Base-by-base conservation (phyloP, 371 early-diverging fungal genomes). In the Mortierella sp. region DNA sequence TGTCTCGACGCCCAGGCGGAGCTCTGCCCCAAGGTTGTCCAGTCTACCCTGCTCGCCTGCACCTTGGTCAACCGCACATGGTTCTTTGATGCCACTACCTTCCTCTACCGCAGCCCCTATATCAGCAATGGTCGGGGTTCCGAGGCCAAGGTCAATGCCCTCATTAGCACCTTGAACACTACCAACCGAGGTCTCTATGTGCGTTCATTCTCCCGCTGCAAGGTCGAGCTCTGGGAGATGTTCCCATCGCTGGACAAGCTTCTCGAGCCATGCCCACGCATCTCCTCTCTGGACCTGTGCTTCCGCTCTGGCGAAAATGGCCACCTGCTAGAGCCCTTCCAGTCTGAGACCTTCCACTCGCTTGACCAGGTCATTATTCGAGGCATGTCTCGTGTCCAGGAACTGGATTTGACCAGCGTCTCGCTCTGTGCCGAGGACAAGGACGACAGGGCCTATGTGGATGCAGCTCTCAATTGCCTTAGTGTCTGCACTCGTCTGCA, bases 151-250 rank as follows among this genome's bases (percentile, higher is more conserved):
- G 56, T 60, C 16, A 60, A 60, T 37, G 64, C 68, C 27, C 54
- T 76, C 28, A 58, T 76, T 37, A 69, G 62, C 44, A 76, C 77
- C 37, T 41, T 76, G 51, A 61, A 61, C 45, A 69, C 69, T 25
- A 76, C 77, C 47, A 63, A 61, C 29, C 57, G 69, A 14, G 77
- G 77, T 12, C 45, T 51, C 51, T 65, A 76, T 45, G 77, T 76
- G 16, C 77, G 77, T 17, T 69, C 77, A 2, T 61, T 76, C 50
- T 63, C 77, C 1, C 77, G 77, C 25, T 68, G 68, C 62, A 68
- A 68, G 45, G 58, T 65, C 48, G 77, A 76, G 47, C 68, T 68
- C 31, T 76, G 77, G 77, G 77, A 76, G 43, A 56, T 76, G 52
- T 76, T 68, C 27, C 58, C 77, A 1, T 61, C 65, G 13, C 66